Evolutionary conservation across 306 rosid species (phyloP), one percentile per base, ranked within the genome.

Genomic region (Nissolia schottii): DNA sequence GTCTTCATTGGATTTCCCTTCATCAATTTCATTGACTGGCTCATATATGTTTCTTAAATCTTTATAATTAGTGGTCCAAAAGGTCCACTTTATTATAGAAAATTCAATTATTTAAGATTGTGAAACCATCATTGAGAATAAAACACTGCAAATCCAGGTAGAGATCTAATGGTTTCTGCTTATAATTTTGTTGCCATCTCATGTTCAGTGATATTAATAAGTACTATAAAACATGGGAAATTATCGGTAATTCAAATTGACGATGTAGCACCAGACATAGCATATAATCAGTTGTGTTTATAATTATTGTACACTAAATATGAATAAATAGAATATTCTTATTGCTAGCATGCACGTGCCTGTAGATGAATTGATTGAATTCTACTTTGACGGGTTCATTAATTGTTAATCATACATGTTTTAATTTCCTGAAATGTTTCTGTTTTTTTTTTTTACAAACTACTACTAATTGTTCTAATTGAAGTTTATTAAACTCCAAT

Each of bases 21-120:
- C 80, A 62, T 76, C 46, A 57, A 64, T 76, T 64, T 31, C 41
- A 71, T 81, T 76, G 85, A 76, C 79, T 40, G 37, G 0, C n/a
- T n/a, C n/a, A n/a, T n/a, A n/a, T n/a, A n/a, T 58, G 24, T 46
- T 80, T 75, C 51, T 75, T 48, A 24, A 16, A 53, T 41, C 63
- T 81, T 25, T 59, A 71, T 49, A 57, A 71, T 64, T 81, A 35
- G 32, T 18, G 15, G 27, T 53, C 64, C 25, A 58, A n/a, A n/a
- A 64, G 55, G 46, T 29, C 65, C 59, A 76, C 51, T 38, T 23
- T 64, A 23, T 23, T 28, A 49, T 61, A 71, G 62, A 6, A 64
- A 70, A 56, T 77, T 58, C 67, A 65, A 59, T 81, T 71, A 71
- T 69, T 75, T 64, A 51, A 57, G 28, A 35, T 56, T 63, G 66